phyloP scores from a whole-genome alignment of 1,284 basidiomycete genomes.

The Fomitiporia mediterranea region DNA sequence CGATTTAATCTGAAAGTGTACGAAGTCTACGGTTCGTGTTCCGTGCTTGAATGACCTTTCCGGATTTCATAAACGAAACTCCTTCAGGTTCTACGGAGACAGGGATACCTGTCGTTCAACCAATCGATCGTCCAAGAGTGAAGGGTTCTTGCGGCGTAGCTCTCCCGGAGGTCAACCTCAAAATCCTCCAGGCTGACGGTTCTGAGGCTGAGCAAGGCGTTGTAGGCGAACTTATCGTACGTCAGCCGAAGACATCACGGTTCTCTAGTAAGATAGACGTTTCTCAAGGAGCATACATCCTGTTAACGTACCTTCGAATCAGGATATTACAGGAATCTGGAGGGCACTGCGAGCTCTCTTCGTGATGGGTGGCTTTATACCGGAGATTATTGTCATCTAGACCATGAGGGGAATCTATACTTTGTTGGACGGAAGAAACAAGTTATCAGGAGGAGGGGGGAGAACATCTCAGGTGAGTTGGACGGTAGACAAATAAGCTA shows the following conservation, averaged over 20 bases:
- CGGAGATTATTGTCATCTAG: slow-evolving; percentile 10
- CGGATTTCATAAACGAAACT: too few relatives aligned
- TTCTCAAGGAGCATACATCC: background rate
- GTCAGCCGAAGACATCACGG: background rate
- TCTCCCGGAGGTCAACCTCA: background rate
- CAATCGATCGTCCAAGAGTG: slow-evolving; percentile 4
- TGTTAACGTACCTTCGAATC: background rate
- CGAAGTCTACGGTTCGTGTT: slow-evolving; percentile 11
- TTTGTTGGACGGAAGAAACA: slow-evolving; percentile 16
- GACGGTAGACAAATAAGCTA: too few relatives aligned
- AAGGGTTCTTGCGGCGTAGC: slow-evolving; percentile 11
- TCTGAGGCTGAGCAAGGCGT: background rate
- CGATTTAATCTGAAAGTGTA: slow-evolving; percentile 13
- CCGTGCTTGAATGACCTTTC: too few relatives aligned
- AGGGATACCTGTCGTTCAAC: slow-evolving; percentile 12
- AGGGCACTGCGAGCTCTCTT: slow-evolving; percentile 1
- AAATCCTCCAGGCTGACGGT: slow-evolving; percentile 8
- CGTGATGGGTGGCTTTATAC: slow-evolving; percentile 11
- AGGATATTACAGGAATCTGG: slow-evolving; percentile 12
- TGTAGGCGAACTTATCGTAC: slow-evolving; percentile 11
- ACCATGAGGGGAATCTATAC: slow-evolving; percentile 9
- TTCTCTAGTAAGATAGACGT: slow-evolving; percentile 3
- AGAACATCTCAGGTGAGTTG: slow-evolving; percentile 13
- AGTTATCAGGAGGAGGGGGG: slow-evolving; percentile 11
- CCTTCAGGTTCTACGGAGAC: slow-evolving; percentile 4